These are phyloP conservation scores for Crataegus laevigata DNA, from an alignment of 306 rosid species.

Conservation along the genomic window DNA sequence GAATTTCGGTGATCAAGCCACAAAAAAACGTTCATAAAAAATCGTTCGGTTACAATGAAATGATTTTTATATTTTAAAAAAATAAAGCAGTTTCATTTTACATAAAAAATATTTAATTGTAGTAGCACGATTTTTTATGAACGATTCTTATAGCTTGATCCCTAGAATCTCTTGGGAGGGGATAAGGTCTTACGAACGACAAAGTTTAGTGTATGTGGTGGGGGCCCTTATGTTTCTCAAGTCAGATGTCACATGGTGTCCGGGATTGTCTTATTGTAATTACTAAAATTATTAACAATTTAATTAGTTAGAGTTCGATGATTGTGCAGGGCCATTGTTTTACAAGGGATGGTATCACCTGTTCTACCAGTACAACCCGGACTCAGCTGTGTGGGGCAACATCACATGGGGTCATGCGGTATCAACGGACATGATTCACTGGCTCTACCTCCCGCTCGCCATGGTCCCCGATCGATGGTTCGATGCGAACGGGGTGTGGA, in stretches of 20 bases:
- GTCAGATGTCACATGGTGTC: neutral
- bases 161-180: no score
- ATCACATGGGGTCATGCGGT: constrained; percentile 89
- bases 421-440: constrained; percentile 66
- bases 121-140: no score
- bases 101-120: no score
- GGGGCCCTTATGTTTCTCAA: no score
- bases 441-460: constrained; percentile 73
- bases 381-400: constrained; percentile 81
- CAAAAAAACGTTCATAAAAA: no score
- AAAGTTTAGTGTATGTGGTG: no score
- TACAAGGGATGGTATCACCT: constrained; percentile 80
- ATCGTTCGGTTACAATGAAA: no score
- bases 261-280: neutral
- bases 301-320: neutral
- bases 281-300: neutral
- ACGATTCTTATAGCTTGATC: no score
- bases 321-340: constrained; percentile 54
- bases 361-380: constrained; percentile 80
- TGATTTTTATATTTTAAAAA: no score
- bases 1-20: no score
- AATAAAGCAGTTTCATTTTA: no score
- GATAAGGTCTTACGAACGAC: no score
- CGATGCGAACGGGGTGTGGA: constrained; percentile 75
- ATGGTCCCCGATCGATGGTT: constrained; percentile 49